These are phyloP conservation scores for Aspergillus candidus DNA, from an alignment of 2,329 filamentous ascomycete genomes.

Conservation along the genomic window DNA sequence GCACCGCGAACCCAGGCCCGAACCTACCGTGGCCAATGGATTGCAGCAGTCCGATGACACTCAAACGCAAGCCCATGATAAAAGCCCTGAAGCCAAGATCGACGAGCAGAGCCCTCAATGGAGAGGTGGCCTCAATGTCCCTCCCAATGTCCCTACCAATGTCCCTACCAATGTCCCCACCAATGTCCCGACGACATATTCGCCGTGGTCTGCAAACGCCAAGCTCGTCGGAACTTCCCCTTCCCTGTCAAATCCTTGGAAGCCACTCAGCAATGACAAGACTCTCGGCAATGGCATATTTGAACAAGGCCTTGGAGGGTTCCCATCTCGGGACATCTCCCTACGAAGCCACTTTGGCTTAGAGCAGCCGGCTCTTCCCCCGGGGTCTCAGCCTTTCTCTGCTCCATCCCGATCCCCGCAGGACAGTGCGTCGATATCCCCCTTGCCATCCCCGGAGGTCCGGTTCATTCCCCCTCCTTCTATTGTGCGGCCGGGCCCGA, in stretches of 20 bases:
- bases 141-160: slow-evolving; percentile 14
- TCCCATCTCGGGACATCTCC: slow-evolving; percentile 40
- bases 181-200: slow-evolving; percentile 31
- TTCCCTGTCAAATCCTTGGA: slow-evolving; percentile 51
- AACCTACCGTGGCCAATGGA: slow-evolving; percentile 26
- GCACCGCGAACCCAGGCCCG: slow-evolving; percentile 23
- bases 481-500: slow-evolving; percentile 40
- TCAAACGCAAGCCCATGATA: slow-evolving; percentile 15
- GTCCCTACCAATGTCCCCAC: slow-evolving; percentile 12
- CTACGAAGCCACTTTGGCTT: slow-evolving; percentile 38
- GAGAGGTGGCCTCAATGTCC: slow-evolving; percentile 33
- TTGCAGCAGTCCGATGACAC: slow-evolving; percentile 19
- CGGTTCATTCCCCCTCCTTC: slow-evolving; percentile 29
- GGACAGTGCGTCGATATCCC: slow-evolving; percentile 29
- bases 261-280: slow-evolving; percentile 49
- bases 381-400: slow-evolving; percentile 27
- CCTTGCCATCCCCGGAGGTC: slow-evolving; percentile 36
- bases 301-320: slow-evolving; percentile 47
- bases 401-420: slow-evolving; percentile 25
- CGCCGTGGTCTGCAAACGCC: slow-evolving; percentile 32
- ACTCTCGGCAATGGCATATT: slow-evolving; percentile 61
- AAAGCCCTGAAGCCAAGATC: slow-evolving; percentile 19
- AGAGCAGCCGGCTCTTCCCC: slow-evolving; percentile 34
- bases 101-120: slow-evolving; percentile 34
- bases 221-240: slow-evolving; percentile 31